Evolutionary conservation across 495 filamentous ascomycete species (phyloP).

Genomic region (Amniculicola lignicola): DNA sequence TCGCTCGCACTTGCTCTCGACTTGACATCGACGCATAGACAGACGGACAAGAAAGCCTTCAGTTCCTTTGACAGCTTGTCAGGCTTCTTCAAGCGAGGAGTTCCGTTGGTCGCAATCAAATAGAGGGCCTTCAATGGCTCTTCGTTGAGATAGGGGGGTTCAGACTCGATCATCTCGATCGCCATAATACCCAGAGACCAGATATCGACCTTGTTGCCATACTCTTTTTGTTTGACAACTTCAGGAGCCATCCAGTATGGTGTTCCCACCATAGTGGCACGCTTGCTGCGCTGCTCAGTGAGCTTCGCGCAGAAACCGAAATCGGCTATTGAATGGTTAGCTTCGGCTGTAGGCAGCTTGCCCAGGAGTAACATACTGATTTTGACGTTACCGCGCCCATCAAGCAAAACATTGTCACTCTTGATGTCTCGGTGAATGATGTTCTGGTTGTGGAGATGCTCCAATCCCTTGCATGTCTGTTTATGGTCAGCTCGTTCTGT

Average conservation of each 20-base stretch:
- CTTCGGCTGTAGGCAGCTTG: background rate
- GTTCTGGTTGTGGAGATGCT: constrained; percentile 89
- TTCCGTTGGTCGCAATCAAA: constrained; percentile 96
- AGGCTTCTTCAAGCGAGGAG: constrained; percentile 92
- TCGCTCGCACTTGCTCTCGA: constrained; percentile 88
- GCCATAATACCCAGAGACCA: constrained; percentile 99
- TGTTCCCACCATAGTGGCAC: constrained; percentile 97
- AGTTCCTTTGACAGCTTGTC: constrained; percentile 95
- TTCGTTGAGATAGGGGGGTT: constrained; percentile 96
- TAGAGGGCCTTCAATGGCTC: constrained; percentile 96
- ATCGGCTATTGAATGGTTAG: constrained; percentile 66
- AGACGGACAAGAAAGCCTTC: constrained; percentile 92
- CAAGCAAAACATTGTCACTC: constrained; percentile 94
- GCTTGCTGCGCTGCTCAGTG: constrained; percentile 93
- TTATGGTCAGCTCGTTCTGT: constrained; percentile 4
- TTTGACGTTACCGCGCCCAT: constrained; percentile 92
- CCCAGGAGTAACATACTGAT: constrained; percentile 67
- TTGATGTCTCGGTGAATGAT: constrained; percentile 99
- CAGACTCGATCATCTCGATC: constrained; percentile 99
- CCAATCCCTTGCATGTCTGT: constrained; percentile 91
- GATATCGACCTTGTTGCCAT: constrained; percentile 96
- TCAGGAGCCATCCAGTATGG: constrained; percentile 99
- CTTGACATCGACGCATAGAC: constrained; percentile 93
- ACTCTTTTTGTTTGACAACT: constrained; percentile 98
- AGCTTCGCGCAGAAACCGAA: constrained; percentile 99